These are phyloP conservation scores for Metarhizium humberi DNA, from an alignment of 2,329 filamentous ascomycete genomes.

Conservation along the genomic window DNA sequence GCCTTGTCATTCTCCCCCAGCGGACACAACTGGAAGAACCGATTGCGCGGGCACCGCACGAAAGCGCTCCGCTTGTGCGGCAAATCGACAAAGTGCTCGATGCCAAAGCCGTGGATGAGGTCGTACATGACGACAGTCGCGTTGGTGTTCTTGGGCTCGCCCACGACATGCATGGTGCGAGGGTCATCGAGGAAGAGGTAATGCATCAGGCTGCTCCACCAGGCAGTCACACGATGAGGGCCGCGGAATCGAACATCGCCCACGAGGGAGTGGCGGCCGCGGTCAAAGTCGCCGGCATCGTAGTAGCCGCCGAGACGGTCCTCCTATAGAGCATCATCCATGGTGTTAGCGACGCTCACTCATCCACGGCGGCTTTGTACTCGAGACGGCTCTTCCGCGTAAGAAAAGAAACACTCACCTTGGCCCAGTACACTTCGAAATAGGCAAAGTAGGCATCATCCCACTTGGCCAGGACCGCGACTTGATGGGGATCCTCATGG, in stretches of 20 bases:
- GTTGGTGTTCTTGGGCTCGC: conserved; percentile 66
- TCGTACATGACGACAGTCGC: conserved; percentile 65
- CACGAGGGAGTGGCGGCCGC: conserved; percentile 48
- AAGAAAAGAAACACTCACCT: conserved; percentile 24
- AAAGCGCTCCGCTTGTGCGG: conserved; percentile 64
- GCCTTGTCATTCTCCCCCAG: conserved; percentile 47
- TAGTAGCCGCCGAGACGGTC: conserved; percentile 49
- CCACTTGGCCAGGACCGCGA: conserved; percentile 62
- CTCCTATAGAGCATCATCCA: conserved; percentile 27
- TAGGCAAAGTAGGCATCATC: conserved; percentile 65
- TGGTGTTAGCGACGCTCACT: background rate
- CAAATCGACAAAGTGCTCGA: conserved; percentile 64
- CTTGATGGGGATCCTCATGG: conserved; percentile 62
- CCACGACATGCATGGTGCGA: conserved; percentile 47
- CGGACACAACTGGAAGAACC: conserved; percentile 61
- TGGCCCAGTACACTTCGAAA: conserved; percentile 73
- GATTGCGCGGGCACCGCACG: conserved; percentile 53
- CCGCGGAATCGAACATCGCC: conserved; percentile 51
- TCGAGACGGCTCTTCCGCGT: too few relatives aligned
- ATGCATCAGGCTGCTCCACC: conserved; percentile 54
- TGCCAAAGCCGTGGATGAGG: conserved; percentile 60
- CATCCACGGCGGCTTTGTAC: too few relatives aligned
- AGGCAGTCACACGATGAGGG: conserved; percentile 50
- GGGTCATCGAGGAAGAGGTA: conserved; percentile 54
- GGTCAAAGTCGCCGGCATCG: conserved; percentile 44